Evolutionary conservation across 2,329 filamentous ascomycete species (phyloP), one percentile per base, ranked within the genome.

Genomic region (Cucurbitaria berberidis): DNA sequence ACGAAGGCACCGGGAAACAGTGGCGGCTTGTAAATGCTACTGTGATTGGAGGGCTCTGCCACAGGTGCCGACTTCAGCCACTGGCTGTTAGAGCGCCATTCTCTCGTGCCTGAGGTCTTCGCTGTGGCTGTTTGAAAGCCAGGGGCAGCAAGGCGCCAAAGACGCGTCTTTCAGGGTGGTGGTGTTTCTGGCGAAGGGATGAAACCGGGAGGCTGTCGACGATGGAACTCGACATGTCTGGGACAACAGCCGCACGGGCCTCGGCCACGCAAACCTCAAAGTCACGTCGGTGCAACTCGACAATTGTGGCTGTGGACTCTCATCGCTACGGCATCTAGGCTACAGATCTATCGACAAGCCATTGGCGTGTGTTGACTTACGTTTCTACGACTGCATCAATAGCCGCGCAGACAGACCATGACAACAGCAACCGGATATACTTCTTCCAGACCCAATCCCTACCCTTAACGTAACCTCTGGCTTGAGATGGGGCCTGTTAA

Each of bases 131-230:
- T 70, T 64, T 67, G 60, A 63, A 48, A 58, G 59, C 64, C 60
- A 63, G 60, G 58, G 9, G 27, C 45, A 45, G 38, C 30, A 57
- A 53, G 46, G 45, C 35, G 29, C 38, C 47, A 59, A 45, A 39
- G 49, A 44, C 41, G 43, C 45, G 50, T 41, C 22, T 45, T 45
- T 55, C 50, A 64, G 53, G 57, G 52, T 43, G 46, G 47, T 54
- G 39, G 60, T 64, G 69, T 72, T 69, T 70, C 63, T 62, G 59
- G 53, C 46, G 44, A 63, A 60, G 64, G 63, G 62, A 67, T 74
- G 71, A 74, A 74, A 74, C 72, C 55, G 43, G 59, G 54, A 30
- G 56, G 49, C 51, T 41, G 62, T 49, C 56, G 57, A 53, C 48
- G 53, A 46, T 59, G 60, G 62, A 66, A 64, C 64, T 57, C 56